Evolutionary conservation across 2,329 filamentous ascomycete species (phyloP), one percentile per base, ranked within the genome.

Genomic region (Hymenoscyphus repandus): DNA sequence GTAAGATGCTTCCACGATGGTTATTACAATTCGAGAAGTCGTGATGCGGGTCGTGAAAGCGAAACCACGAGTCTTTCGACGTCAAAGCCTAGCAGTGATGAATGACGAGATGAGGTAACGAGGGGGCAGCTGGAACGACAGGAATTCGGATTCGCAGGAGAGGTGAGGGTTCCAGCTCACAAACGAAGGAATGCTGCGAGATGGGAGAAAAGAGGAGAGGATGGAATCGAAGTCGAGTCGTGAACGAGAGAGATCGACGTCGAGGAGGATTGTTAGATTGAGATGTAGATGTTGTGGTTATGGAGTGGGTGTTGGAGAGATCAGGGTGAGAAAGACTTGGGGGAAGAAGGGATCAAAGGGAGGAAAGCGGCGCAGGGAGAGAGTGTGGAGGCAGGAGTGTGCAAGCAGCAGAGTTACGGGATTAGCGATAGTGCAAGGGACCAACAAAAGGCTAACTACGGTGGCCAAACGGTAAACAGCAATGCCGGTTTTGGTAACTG

Each of bases 161-260:
- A 53, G 39, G 58, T 55, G 59, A 58, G 55, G 39, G 47, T 47
- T 62, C 60, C 60, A 60, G 60, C 60, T 58, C 60, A 60, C 58
- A 49, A 59, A 61, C 54, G 58, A 61, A 54, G 33, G 58, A 57
- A 45, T 49, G 49, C 51, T 56, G 57, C 50, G 57, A 54, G 31
- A 34, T 7, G 27, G 46, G 18, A 17, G 45, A 31, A 34, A 20
- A 20, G 46, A 31, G n/a, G 45, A 31, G 22, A 20, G 10, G 38
- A n/a, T 39, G 30, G 9, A 31, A 32, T 22, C 9, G 45, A 39
- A 32, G 41, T 47, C 40, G 49, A 41, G 46, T 47, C 45, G 52
- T 47, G 42, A 52, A 47, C 43, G 47, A 51, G 47, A 50, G 49
- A 55, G 46, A 47, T 48, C 50, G 53, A 50, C 44, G 47, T 31